Base-by-base conservation (phyloP, 2,329 filamentous ascomycete genomes). In the Graphium sp. region DNA sequence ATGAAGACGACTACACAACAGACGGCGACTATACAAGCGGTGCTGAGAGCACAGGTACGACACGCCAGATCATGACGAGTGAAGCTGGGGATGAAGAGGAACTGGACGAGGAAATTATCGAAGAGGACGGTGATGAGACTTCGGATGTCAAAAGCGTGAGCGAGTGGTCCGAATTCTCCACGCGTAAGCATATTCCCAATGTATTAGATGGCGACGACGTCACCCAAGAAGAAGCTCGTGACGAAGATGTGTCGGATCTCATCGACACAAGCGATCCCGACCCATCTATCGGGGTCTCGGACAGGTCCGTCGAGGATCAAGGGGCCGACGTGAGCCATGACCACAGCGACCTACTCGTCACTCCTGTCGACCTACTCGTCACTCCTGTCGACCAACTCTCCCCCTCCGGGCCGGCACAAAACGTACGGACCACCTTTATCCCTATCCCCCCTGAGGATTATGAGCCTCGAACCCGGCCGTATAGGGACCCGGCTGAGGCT, bases 121-220 rank as follows among this genome's bases (percentile, higher is more conserved):
- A 53, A 10, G 66, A 68, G 6, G 37, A 32, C 12, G 49, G 44
- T n/a, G 68, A 74, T 35, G 45, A 52, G 49, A 58, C 47, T 17
- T 57, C 58, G 17, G 68, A 74, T 39, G 66, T 53, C 12, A 74
- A 66, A 43, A 77, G 69, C 43, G 62, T 74, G 29, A 83, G 77
- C 44, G 82, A 80, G 44, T 94, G 84, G 84, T 91, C 84, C 1
- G 83, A 91, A 24, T 92, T 89, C 45, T 79, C 77, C 2, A 66
- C 73, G 14, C 73, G 63, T 41, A 81, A 75, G 42, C 73, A 85
- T 44, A 58, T 81, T 16, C 73, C 76, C 1, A 52, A 58, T 13
- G 27, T 60, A 10, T 48, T 47, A 14, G 42, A 49, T 22, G 42
- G 40, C 4, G 44, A 33, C 11, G 28, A 29, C 18, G 39, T 48